Evolutionary conservation across 441 rosid genomes (phyloP).

Genomic region (Eugenia klotzschiana): DNA sequence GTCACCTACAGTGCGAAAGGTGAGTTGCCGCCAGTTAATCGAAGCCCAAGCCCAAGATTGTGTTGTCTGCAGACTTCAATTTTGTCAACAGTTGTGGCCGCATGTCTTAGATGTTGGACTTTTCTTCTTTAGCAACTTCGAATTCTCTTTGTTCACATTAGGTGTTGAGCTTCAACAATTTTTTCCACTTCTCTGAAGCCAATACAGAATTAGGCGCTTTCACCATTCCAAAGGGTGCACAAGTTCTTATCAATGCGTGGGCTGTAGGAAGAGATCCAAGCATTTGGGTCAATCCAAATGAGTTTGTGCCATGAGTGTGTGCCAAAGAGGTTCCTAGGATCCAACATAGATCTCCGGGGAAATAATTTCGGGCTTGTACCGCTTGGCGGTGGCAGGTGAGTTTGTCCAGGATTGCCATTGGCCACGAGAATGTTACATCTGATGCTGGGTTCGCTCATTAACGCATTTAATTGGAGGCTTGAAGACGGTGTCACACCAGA

Average conservation of each 20-base stretch:
- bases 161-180: no score
- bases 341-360: not conserved
- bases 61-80: no score
- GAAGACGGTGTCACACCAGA: not conserved
- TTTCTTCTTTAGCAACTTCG: no score
- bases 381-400: not conserved
- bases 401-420: not conserved
- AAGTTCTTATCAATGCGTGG: constrained; percentile 3
- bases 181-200: no score
- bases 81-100: no score
- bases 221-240: not conserved
- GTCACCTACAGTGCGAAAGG: no score
- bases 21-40: no score
- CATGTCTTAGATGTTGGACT: no score
- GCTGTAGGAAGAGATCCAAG: constrained; percentile 1
- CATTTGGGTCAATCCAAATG: not conserved
- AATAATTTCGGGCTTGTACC: not conserved
- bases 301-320: not conserved
- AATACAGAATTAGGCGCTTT: not conserved
- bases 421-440: constrained; percentile 5
- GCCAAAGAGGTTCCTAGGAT: not conserved
- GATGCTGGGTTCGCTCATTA: not conserved
- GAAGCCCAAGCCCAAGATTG: no score
- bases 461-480: not conserved
- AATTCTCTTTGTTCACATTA: no score